Percentiles rank a stretch among this genome's conserved stretches.
Conservation (phyloP, 345 rosid genomes). For the Citrus trifoliata region DNA sequence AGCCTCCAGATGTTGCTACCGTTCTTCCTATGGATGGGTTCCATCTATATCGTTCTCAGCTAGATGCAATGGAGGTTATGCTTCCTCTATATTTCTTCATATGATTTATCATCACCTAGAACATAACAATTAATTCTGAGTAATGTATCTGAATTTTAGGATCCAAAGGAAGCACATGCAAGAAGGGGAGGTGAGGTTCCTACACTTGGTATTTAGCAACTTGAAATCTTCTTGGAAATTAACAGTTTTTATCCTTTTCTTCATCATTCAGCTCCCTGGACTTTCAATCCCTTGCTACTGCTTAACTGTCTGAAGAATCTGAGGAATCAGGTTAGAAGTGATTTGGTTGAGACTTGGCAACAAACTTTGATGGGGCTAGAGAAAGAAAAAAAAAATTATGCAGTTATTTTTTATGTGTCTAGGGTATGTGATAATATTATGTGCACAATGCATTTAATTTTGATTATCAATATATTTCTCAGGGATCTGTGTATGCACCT, state of each 20-base stretch:
- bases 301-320: slow-evolving; percentile 69
- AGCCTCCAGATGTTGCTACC: slow-evolving; percentile 64
- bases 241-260: slow-evolving; percentile 17
- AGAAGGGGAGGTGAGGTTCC: slow-evolving; percentile 87
- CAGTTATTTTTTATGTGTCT: background rate
- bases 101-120: background rate
- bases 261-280: slow-evolving; percentile 83
- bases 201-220: slow-evolving; percentile 9
- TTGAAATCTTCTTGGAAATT: slow-evolving; percentile 7
- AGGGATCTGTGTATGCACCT: slow-evolving; percentile 88
- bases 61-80: slow-evolving; percentile 93
- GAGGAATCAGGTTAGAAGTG: slow-evolving; percentile 60
- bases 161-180: slow-evolving; percentile 94
- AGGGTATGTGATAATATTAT: background rate
- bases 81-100: slow-evolving; percentile 6
- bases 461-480: slow-evolving; percentile 15
- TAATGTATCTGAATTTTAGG: slow-evolving; percentile 30
- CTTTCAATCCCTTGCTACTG: slow-evolving; percentile 62
- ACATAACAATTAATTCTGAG: slow-evolving; percentile 8
- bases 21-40: slow-evolving; percentile 97
- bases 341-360: slow-evolving; percentile 1
- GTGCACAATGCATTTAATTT: slow-evolving; percentile 14
- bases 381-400: background rate
- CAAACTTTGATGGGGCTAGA: background rate
- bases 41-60: slow-evolving; percentile 82